Conservation (phyloP, 345 rosid species). For the Raphanus raphanistrum region DNA sequence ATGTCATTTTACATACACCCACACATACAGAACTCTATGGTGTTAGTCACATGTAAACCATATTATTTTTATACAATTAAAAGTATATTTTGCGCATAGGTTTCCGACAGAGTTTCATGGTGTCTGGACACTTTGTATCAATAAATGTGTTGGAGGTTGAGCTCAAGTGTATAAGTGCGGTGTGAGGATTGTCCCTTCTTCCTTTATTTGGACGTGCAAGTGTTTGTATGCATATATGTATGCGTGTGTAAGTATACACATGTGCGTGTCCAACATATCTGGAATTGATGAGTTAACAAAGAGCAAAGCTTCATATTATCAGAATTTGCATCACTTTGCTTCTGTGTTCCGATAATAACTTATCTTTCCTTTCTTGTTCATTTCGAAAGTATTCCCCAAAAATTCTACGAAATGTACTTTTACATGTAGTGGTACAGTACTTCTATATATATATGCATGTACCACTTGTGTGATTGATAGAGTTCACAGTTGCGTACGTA, state of each 20-base stretch:
- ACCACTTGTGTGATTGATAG: constrained; percentile 8
- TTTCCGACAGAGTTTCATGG: constrained; percentile 36
- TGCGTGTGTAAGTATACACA: constrained; percentile 18
- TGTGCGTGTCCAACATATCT: constrained; percentile 17
- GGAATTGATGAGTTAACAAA: constrained; percentile 49
- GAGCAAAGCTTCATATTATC: constrained; percentile 59
- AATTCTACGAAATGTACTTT: not conserved
- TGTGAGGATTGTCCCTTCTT: constrained; percentile 16
- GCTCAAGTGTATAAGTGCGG: constrained; percentile 21
- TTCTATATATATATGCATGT: not conserved
- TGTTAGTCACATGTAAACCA: constrained; percentile 20
- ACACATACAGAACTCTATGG: constrained; percentile 27
- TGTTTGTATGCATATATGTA: constrained; percentile 21
- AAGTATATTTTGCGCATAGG: constrained; percentile 17
- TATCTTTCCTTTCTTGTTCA: not conserved
- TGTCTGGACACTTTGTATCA: constrained; percentile 31
- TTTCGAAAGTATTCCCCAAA: not conserved
- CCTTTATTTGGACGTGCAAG: constrained; percentile 28
- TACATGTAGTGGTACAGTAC: not conserved
- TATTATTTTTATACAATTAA: not conserved
- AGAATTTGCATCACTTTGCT: constrained; percentile 70
- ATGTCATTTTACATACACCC: constrained; percentile 25
- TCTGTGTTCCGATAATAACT: constrained; percentile 52
- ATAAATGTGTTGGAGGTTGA: constrained; percentile 24
- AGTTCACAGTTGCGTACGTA: not conserved